Evolutionary conservation across 2,329 filamentous ascomycete species (phyloP), one percentile per base, ranked within the genome.

Genomic region (Pseudocercospora pini-densiflorae): DNA sequence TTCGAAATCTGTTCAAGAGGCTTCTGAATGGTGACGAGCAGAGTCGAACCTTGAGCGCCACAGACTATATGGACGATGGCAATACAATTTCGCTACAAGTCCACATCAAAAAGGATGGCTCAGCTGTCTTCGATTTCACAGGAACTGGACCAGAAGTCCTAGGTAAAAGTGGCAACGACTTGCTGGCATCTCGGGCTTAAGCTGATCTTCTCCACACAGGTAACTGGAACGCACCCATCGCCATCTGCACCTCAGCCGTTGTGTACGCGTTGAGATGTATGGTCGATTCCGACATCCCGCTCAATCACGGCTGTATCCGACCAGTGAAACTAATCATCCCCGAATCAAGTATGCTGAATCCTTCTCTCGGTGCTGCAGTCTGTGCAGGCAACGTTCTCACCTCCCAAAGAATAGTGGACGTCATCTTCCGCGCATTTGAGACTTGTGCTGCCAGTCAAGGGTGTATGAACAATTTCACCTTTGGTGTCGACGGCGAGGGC

Each of bases 121-220:
- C 68, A n/a, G 77, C 78, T 0, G 62, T 66, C 1, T 81, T 81
- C 67, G 79, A 82, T 64, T 82, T 81, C 69, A 78, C 77, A 0
- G 80, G 80, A 21, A 81, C 80, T 1, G 77, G 76, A 5, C 65
- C 67, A 31, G 77, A 81, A 63, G 71, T 71, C 2, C 78, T 73
- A 57, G 85, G 85, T 54, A 93, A 93, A 7, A 16, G 19, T 29
- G 40, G 40, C 72, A 89, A 90, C 77, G 72, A 73, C 63, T 76
- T 64, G 51, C 51, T 69, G 0, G 6, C 27, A 27, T 6, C 27
- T 27, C 27, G 6, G 3, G 27, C 27, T 27, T 6, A 27, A 27
- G 27, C 27, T 27, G 27, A 27, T 27, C 27, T 87, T 49, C 92
- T 91, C 59, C 93, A 94, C 74, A 72, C 71, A 1, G 78, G 73